phyloP scores from a whole-genome alignment of 2,329 filamentous ascomycete species.

The Myriosclerotinia duriaeana region DNA sequence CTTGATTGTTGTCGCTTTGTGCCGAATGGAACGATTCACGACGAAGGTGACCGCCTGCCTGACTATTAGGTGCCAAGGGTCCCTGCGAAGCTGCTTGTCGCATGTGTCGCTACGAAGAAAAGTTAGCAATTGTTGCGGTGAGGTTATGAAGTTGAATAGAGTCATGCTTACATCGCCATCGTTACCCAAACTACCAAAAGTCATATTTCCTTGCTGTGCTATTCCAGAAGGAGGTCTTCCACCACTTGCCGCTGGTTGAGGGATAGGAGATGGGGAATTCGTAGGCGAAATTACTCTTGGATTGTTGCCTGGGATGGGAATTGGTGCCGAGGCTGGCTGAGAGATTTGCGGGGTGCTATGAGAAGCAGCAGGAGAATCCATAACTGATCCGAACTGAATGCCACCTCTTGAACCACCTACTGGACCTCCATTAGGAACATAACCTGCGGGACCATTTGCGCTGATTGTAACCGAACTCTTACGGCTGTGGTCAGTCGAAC shows the following conservation, averaged over 20 bases:
- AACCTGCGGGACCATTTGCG: conserved; percentile 74
- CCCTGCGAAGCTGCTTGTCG: conserved; percentile 64
- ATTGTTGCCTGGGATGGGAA: conserved; percentile 61
- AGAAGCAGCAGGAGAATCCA: conserved; percentile 64
- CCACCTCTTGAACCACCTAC: conserved; percentile 59
- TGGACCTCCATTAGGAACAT: conserved; percentile 73
- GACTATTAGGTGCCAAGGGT: conserved; percentile 59
- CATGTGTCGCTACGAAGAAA: conserved; percentile 59
- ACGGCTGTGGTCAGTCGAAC: conserved; percentile 69
- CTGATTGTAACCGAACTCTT: conserved; percentile 92
- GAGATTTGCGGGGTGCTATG: conserved; percentile 65
- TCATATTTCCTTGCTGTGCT: conserved; percentile 66
- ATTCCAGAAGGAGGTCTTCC: conserved; percentile 77
- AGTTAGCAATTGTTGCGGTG: conserved; percentile 32
- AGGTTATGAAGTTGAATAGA: conserved; percentile 33
- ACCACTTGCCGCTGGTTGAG: conserved; percentile 71
- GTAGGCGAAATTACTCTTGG: conserved; percentile 79
- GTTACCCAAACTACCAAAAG: conserved; percentile 79
- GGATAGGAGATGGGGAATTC: conserved; percentile 89
- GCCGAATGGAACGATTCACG: conserved; percentile 83
- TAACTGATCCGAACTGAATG: conserved; percentile 79
- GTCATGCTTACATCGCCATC: conserved; percentile 72
- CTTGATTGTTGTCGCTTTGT: conserved; percentile 67
- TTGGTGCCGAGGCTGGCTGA: conserved; percentile 51
- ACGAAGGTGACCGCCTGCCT: conserved; percentile 71